These are phyloP conservation scores for Jatropha multifida DNA, from an alignment of 441 rosid species.

Conservation along the genomic window DNA sequence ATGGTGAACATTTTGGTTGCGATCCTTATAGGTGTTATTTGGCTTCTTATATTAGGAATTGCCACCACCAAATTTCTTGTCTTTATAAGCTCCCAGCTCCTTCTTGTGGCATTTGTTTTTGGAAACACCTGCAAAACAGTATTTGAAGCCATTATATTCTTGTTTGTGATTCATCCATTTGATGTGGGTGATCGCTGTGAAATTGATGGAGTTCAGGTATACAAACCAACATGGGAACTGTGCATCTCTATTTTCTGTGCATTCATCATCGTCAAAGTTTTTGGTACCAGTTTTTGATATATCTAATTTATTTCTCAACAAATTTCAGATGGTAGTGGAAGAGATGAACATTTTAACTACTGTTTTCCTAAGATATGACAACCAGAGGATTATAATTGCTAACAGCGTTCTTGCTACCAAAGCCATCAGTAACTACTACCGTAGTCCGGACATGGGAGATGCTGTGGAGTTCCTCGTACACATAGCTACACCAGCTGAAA, in stretches of 20 bases:
- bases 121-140: conserved; percentile 80
- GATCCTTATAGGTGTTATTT: conserved; percentile 44
- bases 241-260: neutral
- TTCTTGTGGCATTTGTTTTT: conserved; percentile 71
- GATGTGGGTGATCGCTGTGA: conserved; percentile 87
- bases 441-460: conserved; percentile 94
- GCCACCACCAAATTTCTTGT: conserved; percentile 54
- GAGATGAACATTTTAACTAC: conserved; percentile 91
- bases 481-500: conserved; percentile 67
- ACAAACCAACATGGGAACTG: neutral
- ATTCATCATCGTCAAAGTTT: neutral
- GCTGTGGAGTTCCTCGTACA: conserved; percentile 61
- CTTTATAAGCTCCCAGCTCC: conserved; percentile 65
- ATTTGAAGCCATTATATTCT: conserved; percentile 75
- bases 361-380: conserved; percentile 68
- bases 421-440: conserved; percentile 63
- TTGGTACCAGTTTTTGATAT: neutral
- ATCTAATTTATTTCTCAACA: conserved; percentile 16
- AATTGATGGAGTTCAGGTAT: conserved; percentile 72
- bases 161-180: conserved; percentile 78
- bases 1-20: conserved; percentile 52
- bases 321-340: conserved; percentile 68
- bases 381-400: conserved; percentile 55
- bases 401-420: conserved; percentile 64
- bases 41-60: conserved; percentile 68